Percentiles rank a stretch among this genome's conserved stretches.
Evolutionary conservation across 352 stramenopile genomes (phyloP).

Genomic region (Thalassiosira hispida): DNA sequence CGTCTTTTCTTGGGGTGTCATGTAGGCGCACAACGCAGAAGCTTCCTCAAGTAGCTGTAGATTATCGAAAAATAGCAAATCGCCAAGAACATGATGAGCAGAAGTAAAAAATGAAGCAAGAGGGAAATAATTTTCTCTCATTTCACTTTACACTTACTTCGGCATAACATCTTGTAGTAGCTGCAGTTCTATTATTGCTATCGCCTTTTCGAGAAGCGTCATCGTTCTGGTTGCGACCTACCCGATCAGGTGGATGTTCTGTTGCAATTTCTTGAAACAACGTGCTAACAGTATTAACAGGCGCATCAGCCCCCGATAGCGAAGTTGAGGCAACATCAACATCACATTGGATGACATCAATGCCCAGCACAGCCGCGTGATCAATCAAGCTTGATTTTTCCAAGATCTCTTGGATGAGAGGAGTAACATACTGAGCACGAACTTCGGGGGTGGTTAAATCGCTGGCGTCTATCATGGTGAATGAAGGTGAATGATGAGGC

Average conservation of each 20-base stretch:
- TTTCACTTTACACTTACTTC: conserved; percentile 20
- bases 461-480: conserved; percentile 32
- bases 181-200: neutral
- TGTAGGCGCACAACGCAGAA: conserved; percentile 26
- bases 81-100: neutral
- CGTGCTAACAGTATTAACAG: conserved; percentile 15
- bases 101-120: neutral
- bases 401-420: conserved; percentile 17
- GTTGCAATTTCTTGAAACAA: conserved; percentile 40
- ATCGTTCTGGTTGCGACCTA: neutral
- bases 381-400: conserved; percentile 15
- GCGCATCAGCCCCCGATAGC: neutral
- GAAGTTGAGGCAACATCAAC: neutral
- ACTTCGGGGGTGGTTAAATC: conserved; percentile 31
- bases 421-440: conserved; percentile 24
- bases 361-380: neutral
- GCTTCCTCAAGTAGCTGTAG: conserved; percentile 35
- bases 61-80: neutral
- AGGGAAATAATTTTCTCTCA: too few relatives aligned
- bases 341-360: neutral
- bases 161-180: neutral
- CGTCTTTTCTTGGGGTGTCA: conserved; percentile 26
- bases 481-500: neutral
- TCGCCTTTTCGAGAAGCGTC: neutral
- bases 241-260: neutral